phyloP scores from a whole-genome alignment of 2,329 filamentous ascomycete genomes.

The Escovopsis sp. region DNA sequence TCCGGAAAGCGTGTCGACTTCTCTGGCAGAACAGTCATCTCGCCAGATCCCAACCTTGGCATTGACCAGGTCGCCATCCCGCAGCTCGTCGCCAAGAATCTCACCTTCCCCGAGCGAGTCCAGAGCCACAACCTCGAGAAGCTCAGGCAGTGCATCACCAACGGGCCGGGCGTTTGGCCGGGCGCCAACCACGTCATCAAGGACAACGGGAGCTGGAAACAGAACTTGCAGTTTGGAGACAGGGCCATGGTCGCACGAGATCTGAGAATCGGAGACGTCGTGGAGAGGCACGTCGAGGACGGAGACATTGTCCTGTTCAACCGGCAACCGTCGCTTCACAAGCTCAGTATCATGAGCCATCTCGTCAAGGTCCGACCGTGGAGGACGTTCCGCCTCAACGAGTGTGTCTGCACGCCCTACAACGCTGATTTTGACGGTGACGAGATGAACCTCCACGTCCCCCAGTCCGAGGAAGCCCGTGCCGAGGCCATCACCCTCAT shows the following conservation, averaged over 20 bases:
- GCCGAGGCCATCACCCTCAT: slow-evolving; percentile 92
- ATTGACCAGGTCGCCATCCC: slow-evolving; percentile 93
- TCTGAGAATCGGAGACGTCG: slow-evolving; percentile 69
- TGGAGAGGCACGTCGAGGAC: slow-evolving; percentile 90
- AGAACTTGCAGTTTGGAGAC: slow-evolving; percentile 62
- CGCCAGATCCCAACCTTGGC: slow-evolving; percentile 83
- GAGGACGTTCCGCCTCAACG: slow-evolving; percentile 91
- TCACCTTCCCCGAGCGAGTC: slow-evolving; percentile 88
- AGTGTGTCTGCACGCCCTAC: slow-evolving; percentile 96
- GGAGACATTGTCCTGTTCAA: slow-evolving; percentile 96
- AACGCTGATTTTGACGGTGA: slow-evolving; percentile 99
- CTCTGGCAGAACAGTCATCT: slow-evolving; percentile 93
- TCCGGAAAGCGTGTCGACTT: slow-evolving; percentile 98
- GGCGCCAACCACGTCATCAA: slow-evolving; percentile 72
- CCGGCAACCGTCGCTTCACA: slow-evolving; percentile 92
- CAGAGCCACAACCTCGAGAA: slow-evolving; percentile 77
- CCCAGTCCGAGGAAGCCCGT: slow-evolving; percentile 91
- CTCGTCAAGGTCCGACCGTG: slow-evolving; percentile 85
- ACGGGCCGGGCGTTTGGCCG: slow-evolving; percentile 67
- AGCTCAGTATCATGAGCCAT: slow-evolving; percentile 96
- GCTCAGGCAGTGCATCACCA: slow-evolving; percentile 56
- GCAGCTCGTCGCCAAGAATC: slow-evolving; percentile 79
- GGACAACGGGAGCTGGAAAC: slow-evolving; percentile 51
- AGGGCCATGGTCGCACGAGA: slow-evolving; percentile 56
- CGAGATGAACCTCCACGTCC: slow-evolving; percentile 97